Evolutionary conservation across 2,329 filamentous ascomycete genomes (phyloP), one percentile per base, ranked within the genome.

Genomic region (Penicillium nordicum): DNA sequence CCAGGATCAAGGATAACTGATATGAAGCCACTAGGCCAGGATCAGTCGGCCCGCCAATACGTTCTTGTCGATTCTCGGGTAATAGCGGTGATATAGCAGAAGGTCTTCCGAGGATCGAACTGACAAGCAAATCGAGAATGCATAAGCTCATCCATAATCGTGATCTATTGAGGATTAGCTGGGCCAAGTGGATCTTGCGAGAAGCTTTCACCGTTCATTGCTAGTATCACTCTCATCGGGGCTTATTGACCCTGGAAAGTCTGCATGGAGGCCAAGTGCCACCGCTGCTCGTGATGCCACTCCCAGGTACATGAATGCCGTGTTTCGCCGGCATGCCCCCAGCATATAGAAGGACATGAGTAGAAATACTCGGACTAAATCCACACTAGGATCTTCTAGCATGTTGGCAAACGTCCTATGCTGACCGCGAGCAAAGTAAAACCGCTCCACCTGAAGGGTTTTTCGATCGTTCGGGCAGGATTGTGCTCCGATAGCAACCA

Each of bases 231-330:
- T 60, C 29, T 70, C 65, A 14, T 51, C 42, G 2, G 37, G 48
- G 6, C 50, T 51, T 11, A 60, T 37, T 21, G 59, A 48, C 16
- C 57, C 59, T 7, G 59, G 57, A 6, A 56, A 53, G 29, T 68
- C 68, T 21, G 58, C 61, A 18, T 86, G 82, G 7, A 86, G 63
- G 0, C 84, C 84, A 0, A 87, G 63, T 0, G 82, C 81, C 4
- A 81, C 79, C 0, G 84, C 83, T 0, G 83, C 81, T 51, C 82
- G 79, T 0, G 80, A 76, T 1, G 84, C 84, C 9, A 86, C 79
- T 0, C 84, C 84, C 2, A 87, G 67, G 53, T 86, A 86, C 81
- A 87, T 85, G 51, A 84, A 87, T 0, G 84, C 84, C 0, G 83
- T 77, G 54, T 85, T 85, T 9, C 83, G 75, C 32, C 81, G 80